Conservation (phyloP, 75 land plant genomes). For the Larix kaempferi region DNA sequence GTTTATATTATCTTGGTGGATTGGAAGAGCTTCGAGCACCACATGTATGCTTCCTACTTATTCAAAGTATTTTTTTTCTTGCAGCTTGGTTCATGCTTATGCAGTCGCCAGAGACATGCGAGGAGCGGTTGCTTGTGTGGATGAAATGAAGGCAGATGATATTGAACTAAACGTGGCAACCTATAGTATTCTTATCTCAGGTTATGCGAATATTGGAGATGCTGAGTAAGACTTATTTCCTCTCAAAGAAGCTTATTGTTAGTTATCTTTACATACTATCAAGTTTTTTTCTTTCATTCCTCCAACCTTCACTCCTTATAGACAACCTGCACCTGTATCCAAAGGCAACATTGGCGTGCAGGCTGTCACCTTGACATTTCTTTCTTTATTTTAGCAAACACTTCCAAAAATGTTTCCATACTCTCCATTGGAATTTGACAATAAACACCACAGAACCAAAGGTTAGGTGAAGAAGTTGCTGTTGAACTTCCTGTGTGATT, state of each 20-base stretch:
- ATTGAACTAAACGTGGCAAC: constrained; percentile 77
- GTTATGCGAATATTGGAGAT: constrained; percentile 72
- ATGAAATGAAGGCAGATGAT: constrained; percentile 86
- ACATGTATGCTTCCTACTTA: neutral
- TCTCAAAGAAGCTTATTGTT: neutral
- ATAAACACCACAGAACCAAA: no score
- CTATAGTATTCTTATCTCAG: constrained; percentile 82
- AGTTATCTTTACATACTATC: neutral
- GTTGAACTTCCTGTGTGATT: no score
- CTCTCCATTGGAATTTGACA: no score
- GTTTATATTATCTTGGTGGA: neutral
- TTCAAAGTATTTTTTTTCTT: constrained; percentile 13
- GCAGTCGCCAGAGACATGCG: constrained; percentile 93
- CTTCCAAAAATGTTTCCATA: no score
- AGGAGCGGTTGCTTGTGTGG: constrained; percentile 85
- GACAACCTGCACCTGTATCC: no score
- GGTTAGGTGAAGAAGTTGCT: no score
- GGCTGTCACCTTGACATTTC: neutral
- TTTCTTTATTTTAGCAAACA: neutral
- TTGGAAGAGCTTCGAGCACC: neutral
- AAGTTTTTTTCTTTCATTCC: neutral
- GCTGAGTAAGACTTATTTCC: constrained; percentile 47
- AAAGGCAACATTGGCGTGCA: neutral
- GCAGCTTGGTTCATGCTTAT: constrained; percentile 98
- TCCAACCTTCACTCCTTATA: no score